A percentile compares a stretch with the other conserved stretches of the same genome.
phyloP scores from a whole-genome alignment of 2,329 filamentous ascomycete species.

The Fusarium falciforme region DNA sequence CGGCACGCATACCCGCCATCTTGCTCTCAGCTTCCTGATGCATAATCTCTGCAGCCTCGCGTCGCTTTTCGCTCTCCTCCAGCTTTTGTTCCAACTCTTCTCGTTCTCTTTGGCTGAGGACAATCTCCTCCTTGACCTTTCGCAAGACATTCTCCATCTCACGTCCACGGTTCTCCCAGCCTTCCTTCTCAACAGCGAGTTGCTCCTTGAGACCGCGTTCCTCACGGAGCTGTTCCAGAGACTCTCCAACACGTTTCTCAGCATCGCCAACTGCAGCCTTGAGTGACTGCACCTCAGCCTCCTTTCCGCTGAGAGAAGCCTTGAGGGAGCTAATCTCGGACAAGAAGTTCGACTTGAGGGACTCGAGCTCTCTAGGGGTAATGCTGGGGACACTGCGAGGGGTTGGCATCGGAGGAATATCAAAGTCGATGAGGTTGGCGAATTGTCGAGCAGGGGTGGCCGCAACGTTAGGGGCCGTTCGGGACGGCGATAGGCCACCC shows the following conservation, averaged over 20 bases:
- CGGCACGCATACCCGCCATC: constrained; percentile 78
- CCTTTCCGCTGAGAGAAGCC: constrained; percentile 90
- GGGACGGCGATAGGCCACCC: constrained; percentile 46
- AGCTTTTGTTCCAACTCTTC: constrained; percentile 81
- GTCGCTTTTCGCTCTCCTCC: constrained; percentile 80
- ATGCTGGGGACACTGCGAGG: constrained; percentile 91
- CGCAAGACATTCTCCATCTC: constrained; percentile 88
- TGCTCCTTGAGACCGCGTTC: constrained; percentile 77
- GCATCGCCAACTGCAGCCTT: constrained; percentile 91
- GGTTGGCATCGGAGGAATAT: constrained; percentile 92
- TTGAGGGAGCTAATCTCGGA: constrained; percentile 96
- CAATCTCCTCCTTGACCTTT: constrained; percentile 84
- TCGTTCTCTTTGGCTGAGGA: constrained; percentile 80
- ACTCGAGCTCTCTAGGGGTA: constrained; percentile 91
- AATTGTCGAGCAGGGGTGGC: constrained; percentile 66
- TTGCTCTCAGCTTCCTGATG: constrained; percentile 81
- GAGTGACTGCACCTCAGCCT: constrained; percentile 88
- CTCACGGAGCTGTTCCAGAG: constrained; percentile 84
- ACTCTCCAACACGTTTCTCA: constrained; percentile 90
- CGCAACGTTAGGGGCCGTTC: constrained; percentile 44
- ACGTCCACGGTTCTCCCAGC: constrained; percentile 85
- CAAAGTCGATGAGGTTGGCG: constrained; percentile 77
- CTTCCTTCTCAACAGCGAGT: constrained; percentile 78
- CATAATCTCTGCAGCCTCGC: constrained; percentile 79
- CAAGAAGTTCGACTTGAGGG: constrained; percentile 88